Conservation (phyloP, 2,329 filamentous ascomycete genomes). For the Arthroderma sp. region DNA sequence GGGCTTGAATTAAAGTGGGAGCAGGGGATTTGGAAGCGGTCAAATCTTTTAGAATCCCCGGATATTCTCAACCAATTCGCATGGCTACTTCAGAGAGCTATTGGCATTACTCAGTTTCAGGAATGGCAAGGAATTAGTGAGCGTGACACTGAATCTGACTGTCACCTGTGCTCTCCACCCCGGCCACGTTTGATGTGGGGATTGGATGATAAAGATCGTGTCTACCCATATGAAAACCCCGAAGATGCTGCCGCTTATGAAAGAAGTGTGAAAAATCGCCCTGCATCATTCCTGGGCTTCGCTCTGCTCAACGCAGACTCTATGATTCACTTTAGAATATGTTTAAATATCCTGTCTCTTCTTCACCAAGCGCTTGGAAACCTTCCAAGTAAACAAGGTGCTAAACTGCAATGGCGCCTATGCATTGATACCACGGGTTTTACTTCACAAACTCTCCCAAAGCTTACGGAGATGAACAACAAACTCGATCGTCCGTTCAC, state of each 20-base stretch:
- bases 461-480: conserved; percentile 34
- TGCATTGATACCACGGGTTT: conserved; percentile 31
- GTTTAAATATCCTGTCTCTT: conserved; percentile 26
- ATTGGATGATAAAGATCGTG: conserved; percentile 14
- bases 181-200: conserved; percentile 24
- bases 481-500: conserved; percentile 17
- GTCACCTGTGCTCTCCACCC: conserved; percentile 20
- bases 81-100: conserved; percentile 22
- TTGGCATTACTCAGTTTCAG: conserved; percentile 14
- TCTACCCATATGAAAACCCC: conserved; percentile 39
- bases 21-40: conserved; percentile 16
- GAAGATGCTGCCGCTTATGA: conserved; percentile 39
- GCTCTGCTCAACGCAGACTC: conserved; percentile 18
- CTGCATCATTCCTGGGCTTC: conserved; percentile 30
- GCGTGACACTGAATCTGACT: conserved; percentile 7
- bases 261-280: conserved; percentile 35
- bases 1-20: conserved; percentile 11
- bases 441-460: conserved; percentile 20
- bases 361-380: conserved; percentile 23
- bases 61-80: conserved; percentile 15
- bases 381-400: conserved; percentile 11
- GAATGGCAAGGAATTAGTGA: conserved; percentile 15
- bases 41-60: conserved; percentile 17
- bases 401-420: conserved; percentile 33
- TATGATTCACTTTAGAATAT: conserved; percentile 25